Evolutionary conservation across 2,329 filamentous ascomycete species (phyloP), one percentile per base, ranked within the genome.

Genomic region (Xylariaceae sp.): DNA sequence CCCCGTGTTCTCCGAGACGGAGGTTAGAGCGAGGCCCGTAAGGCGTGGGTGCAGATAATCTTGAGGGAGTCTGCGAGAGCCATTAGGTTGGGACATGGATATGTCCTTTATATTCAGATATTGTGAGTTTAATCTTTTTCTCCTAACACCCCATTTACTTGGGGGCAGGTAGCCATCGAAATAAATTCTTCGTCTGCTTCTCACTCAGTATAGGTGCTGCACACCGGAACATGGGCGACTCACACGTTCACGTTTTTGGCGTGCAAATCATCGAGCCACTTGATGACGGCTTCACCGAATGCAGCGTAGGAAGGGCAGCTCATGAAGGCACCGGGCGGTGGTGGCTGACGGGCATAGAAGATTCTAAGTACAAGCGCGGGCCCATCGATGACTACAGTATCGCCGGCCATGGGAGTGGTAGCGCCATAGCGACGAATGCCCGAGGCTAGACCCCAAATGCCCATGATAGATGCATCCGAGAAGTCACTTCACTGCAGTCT

Each of bases 101-200:
- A 80, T 74, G 2, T 70, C 68, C 38, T 78, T 75, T 18, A 92
- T 71, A 18, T 81, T 76, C 4, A 72, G 70, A 7, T 87, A 81
- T 18, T 76, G 81, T 17, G 74, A 77, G 45, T 82, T 73, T 34
- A 88, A 74, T 33, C 90, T 79, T 10, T 78, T 69, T 46, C 85
- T 71, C 5, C 90, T 81, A 6, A 83, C 81, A 0, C 72, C 66
- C 33, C 78, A 76, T 66, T 96, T 96, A 5, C 75, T 69, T 0
- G 67, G 53, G 0, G 93, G 93, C 1, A 97, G 76, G 50, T 83
- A 86, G 13, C 91, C 91, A 68, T 97, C 93, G 62, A 97, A 97
- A 66, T 87, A 91, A 48, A 97, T 88, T 43, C 78, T 82, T 52
- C 81, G 55, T n/a, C 57, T 60, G 41, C 12, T 31, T 73, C 59